Evolutionary conservation across 139 green algal genomes (phyloP), one percentile per base, ranked within the genome.

Genomic region (Chlorella ohadii): DNA sequence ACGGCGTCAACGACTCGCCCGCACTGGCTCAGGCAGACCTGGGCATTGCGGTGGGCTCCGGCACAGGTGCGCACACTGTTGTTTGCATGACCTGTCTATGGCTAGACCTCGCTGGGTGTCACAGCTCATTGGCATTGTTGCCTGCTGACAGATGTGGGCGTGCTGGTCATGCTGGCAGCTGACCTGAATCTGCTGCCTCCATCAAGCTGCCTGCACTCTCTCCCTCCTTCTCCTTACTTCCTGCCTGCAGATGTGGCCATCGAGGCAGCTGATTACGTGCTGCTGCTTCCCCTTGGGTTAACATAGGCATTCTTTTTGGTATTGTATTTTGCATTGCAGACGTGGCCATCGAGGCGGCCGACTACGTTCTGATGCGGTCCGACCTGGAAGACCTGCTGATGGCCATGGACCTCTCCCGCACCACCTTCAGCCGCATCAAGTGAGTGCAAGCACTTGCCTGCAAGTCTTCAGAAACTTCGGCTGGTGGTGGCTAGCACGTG

Each of bases 1-100:
- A 99, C 84, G 97, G 97, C 57, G 89, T 99, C 33, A 99, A 99
- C 85, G 97, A 99, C 91, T 93, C 94, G 1, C 97, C 97, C 19
- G 97, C 97, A 6, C 91, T 99, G 44, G 97, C 94, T 0, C 91
- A 94, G 13, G 94, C 97, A 1, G 97, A 99, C 84, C 90, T 99
- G 28, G 97, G 96, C 63, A 95, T 99, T 57, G 96, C 96, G 0
- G 93, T 99, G 16, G 96, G 95, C 64, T 92, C 39, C 90, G 15
- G 92, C 41, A 96, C 94, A 16, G 94, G 73, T 79, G 73, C 4
- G 34, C 66, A 7, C 66, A 5, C 16, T 3, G 6, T 25, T 73
- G 33, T 5, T 28, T 28, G 33, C 7, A 5, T 34, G 38, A 15
- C 38, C 70, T 47, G 6, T 25, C 3, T 70, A 3, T 70, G 4